Evolutionary conservation across 192 early-diverging fungal genomes (phyloP), one percentile per base, ranked within the genome.

Genomic region (Backusella macrospora): DNA sequence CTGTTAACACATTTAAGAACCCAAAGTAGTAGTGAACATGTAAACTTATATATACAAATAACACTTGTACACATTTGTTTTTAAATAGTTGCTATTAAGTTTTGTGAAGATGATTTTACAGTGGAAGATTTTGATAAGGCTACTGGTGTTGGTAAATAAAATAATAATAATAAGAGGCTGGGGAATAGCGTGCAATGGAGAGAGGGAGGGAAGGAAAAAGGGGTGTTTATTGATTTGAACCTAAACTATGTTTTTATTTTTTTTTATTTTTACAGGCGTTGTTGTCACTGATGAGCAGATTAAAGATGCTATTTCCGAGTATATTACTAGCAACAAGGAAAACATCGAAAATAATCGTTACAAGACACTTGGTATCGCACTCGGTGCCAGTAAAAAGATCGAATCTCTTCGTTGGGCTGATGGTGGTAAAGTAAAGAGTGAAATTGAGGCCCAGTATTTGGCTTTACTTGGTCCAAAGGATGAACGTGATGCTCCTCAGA

Each of bases 381-480:
- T 98, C 68, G 92, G 90, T 49, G 82, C 80, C 6, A 85, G 93
- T n/a, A 89, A 88, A 72, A 90, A 88, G 74, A 80, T 86, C 38
- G 85, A 90, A 13, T 83, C 80, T 42, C 84, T 99, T 65, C 86
- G 85, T 68, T 99, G 98, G 98, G 98, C 97, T 26, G 92, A 96
- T 73, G 86, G 94, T 52, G 86, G 88, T 72, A 85, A 84, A 62
- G 90, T 99, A 45, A 99, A 99, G 83, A 85, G 89, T 69, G 91
- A 90, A 82, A 83, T 98, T 40, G 98, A 99, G 49, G 88, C 87
- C 39, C 92, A 96, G 87, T 83, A 94, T 55, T 79, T 93, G 21
- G 89, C 90, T 16, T 74, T 92, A n/a, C 84, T 99, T 65, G 98
- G 98, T n/a, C 96, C 96, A 75, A 98, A 98, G 82, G 97, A 99